A percentile compares a stretch with the other conserved stretches of the same genome.
Evolutionary conservation across 805 yeast genomes (phyloP).

Genomic region (Grigorovia humatica): DNA sequence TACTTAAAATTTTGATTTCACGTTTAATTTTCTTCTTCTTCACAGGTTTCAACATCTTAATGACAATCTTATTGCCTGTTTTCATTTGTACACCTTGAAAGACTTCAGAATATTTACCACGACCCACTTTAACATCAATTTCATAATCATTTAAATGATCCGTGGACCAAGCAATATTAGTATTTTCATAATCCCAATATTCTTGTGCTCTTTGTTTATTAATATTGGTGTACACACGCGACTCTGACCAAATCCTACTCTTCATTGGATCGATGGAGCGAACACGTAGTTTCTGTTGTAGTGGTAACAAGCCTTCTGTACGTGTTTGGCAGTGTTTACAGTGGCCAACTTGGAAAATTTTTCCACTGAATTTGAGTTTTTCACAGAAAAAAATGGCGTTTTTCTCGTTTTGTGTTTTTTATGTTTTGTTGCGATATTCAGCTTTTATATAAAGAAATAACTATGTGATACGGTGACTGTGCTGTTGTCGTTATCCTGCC

Average conservation of each 20-base stretch:
- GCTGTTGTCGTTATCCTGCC: no score
- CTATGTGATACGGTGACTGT: no score
- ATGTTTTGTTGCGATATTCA: no score
- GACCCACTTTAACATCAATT: conserved; percentile 72
- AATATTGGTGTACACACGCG: conserved; percentile 66
- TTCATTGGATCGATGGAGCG: conserved; percentile 12
- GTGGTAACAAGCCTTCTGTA: background rate
- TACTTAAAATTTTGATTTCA: conserved; percentile 79
- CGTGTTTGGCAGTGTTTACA: background rate
- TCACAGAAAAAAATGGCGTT: no score
- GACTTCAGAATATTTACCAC: conserved; percentile 94
- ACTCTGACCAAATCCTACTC: conserved; percentile 34
- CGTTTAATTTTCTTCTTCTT: conserved; percentile 84
- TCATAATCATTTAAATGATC: conserved; percentile 49
- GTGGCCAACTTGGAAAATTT: background rate
- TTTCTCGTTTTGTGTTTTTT: no score
- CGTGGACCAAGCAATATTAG: conserved; percentile 50
- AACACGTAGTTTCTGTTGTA: no score
- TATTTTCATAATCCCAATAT: conserved; percentile 81
- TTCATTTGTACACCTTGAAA: conserved; percentile 71
- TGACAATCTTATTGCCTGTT: conserved; percentile 58
- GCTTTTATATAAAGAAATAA: no score
- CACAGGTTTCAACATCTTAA: conserved; percentile 86
- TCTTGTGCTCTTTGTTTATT: conserved; percentile 55
- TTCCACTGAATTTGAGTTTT: background rate